A percentile compares a stretch with the other conserved stretches of the same genome.
phyloP scores from a whole-genome alignment of 768 basidiomycete species.

The Punctularia strigosozonata region DNA sequence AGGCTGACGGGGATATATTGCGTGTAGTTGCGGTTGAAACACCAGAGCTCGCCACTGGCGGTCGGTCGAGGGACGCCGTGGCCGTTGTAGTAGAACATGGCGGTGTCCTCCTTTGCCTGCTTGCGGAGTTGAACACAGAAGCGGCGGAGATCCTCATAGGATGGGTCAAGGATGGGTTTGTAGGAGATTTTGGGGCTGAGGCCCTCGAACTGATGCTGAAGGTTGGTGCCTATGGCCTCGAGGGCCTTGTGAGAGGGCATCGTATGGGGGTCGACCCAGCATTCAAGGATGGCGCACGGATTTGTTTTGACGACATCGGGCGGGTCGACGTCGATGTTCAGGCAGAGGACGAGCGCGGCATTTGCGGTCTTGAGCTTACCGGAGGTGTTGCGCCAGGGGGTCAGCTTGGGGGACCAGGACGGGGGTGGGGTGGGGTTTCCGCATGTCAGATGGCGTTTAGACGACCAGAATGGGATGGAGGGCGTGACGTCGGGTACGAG shows the following conservation, averaged over 20 bases:
- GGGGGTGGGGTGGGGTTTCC: slow-evolving; percentile 73
- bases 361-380: slow-evolving; percentile 87
- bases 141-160: slow-evolving; percentile 84
- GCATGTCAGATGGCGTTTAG: slow-evolving; percentile 83
- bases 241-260: slow-evolving; percentile 90
- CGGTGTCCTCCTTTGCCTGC: slow-evolving; percentile 86
- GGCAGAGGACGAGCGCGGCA: slow-evolving; percentile 80
- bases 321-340: slow-evolving; percentile 96
- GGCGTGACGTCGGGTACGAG: slow-evolving; percentile 30
- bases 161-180: slow-evolving; percentile 91
- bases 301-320: slow-evolving; percentile 96
- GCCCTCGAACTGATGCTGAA: slow-evolving; percentile 93
- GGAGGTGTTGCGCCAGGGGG: slow-evolving; percentile 72
- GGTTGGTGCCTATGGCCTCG: slow-evolving; percentile 84
- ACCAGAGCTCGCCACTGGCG: slow-evolving; percentile 93
- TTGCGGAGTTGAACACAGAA: slow-evolving; percentile 77
- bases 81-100: slow-evolving; percentile 96
- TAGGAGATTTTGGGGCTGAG: slow-evolving; percentile 90
- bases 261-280: slow-evolving; percentile 94
- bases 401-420: slow-evolving; percentile 50
- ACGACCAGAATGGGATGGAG: slow-evolving; percentile 72
- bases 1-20: slow-evolving; percentile 97
- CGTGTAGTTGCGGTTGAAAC: slow-evolving; percentile 94
- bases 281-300: slow-evolving; percentile 89
- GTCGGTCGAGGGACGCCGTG: slow-evolving; percentile 98